These are phyloP conservation scores for Trypanosoma avium DNA, from an alignment of 208 protist species.

Conservation along the genomic window DNA sequence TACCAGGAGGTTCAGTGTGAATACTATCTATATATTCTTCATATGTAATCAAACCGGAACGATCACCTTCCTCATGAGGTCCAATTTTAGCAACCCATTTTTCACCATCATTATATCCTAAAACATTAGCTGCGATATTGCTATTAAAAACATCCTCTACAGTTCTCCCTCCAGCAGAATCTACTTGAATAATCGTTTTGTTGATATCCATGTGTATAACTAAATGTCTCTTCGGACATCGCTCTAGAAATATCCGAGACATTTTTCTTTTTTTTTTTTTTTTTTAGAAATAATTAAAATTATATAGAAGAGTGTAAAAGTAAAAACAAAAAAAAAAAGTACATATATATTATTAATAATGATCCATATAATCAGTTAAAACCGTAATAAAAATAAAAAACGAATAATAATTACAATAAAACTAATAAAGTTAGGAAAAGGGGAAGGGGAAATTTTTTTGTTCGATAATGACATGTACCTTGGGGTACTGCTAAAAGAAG, in stretches of 20 bases:
- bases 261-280: constrained; percentile 26
- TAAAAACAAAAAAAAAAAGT: not conserved
- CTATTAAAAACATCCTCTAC: constrained; percentile 87
- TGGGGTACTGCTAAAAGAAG: no score
- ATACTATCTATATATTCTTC: constrained; percentile 67
- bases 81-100: constrained; percentile 55
- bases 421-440: no score
- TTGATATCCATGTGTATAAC: constrained; percentile 92
- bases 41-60: constrained; percentile 46
- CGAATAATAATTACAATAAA: not conserved
- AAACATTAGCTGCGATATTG: constrained; percentile 82
- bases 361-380: no score
- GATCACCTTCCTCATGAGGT: constrained; percentile 34
- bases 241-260: constrained; percentile 55
- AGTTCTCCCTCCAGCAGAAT: constrained; percentile 68
- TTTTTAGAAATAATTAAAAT: not conserved
- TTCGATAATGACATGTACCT: no score
- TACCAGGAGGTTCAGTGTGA: constrained; percentile 57
- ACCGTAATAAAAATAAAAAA: not conserved
- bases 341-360: not conserved
- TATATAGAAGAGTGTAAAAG: not conserved
- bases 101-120: constrained; percentile 41
- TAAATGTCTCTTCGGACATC: constrained; percentile 57
- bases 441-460: no score
- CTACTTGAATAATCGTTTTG: constrained; percentile 87